A percentile compares a stretch with the other conserved stretches of the same genome.
phyloP scores from a whole-genome alignment of 2,329 filamentous ascomycete genomes.

The Phaeosphaeriaceae sp. region DNA sequence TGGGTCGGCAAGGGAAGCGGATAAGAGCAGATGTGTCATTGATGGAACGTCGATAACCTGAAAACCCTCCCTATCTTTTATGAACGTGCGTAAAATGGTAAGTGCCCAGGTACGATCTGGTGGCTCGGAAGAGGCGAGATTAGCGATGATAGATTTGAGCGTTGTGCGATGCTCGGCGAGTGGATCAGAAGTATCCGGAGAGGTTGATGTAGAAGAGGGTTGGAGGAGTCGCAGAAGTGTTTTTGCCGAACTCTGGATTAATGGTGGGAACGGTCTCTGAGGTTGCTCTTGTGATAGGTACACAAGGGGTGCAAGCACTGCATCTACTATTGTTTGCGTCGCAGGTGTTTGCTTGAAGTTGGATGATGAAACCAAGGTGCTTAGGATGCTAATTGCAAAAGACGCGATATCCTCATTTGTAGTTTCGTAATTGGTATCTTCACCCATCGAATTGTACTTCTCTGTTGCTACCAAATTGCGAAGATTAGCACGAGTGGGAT shows the following conservation, averaged over 20 bases:
- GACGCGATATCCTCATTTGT: conserved; percentile 47
- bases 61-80: conserved; percentile 57
- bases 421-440: conserved; percentile 10
- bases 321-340: conserved; percentile 19
- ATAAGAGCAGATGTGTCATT: conserved; percentile 68
- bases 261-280: conserved; percentile 15
- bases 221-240: conserved; percentile 59
- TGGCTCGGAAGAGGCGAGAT: conserved; percentile 43
- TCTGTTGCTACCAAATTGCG: conserved; percentile 30
- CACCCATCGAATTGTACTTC: neutral
- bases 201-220: conserved; percentile 60
- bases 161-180: conserved; percentile 53
- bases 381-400: conserved; percentile 51
- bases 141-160: conserved; percentile 28
- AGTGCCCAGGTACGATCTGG: conserved; percentile 48
- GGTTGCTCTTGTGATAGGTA: conserved; percentile 26
- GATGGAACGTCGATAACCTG: conserved; percentile 71
- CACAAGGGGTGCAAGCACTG: conserved; percentile 24
- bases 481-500: conserved; percentile 34
- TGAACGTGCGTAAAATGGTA: conserved; percentile 51
- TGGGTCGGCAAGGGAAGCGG: conserved; percentile 67
- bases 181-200: conserved; percentile 44
- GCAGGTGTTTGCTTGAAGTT: conserved; percentile 40
- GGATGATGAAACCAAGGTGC: conserved; percentile 42
- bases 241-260: conserved; percentile 33